Conservation (phyloP, 2,329 filamentous ascomycete genomes). For the Talaromyces sp. region DNA sequence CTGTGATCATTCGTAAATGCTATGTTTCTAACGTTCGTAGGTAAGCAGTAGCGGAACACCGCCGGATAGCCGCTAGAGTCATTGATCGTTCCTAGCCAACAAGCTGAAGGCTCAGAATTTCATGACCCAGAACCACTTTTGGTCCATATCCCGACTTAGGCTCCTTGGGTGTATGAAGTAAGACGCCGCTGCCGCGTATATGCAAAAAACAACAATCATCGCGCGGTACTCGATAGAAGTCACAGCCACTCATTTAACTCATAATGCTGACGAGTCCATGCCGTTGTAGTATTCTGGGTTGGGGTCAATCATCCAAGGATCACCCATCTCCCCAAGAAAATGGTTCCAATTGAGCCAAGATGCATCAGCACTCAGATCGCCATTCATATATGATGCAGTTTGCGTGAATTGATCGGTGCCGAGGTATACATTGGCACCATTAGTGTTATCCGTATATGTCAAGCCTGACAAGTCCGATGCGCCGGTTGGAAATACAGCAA, state of each 20-base stretch:
- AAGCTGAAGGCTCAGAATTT: neutral
- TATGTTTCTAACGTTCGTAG: neutral
- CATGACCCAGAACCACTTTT: neutral
- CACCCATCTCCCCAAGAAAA: constrained; percentile 1
- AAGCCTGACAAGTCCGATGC: neutral
- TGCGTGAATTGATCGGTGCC: neutral
- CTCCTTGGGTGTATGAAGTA: no score
- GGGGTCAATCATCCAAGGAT: neutral
- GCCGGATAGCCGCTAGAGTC: neutral
- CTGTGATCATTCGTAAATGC: no score
- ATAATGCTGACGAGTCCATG: neutral
- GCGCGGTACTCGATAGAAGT: no score
- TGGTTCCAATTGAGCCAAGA: constrained; percentile 9
- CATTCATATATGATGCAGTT: neutral
- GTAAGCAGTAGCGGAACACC: neutral
- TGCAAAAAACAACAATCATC: no score
- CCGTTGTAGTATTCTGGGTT: neutral
- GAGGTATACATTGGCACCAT: neutral
- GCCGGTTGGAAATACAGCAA: neutral
- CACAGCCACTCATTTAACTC: no score
- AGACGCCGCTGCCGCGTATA: no score
- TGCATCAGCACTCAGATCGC: neutral
- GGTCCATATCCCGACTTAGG: no score
- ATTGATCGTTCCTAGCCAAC: neutral
- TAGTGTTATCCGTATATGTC: neutral